A percentile compares a stretch with the other conserved stretches of the same genome.
These are phyloP conservation scores for Wickerhamomyces tratensis DNA, from an alignment of 805 yeast species.

Conservation along the genomic window DNA sequence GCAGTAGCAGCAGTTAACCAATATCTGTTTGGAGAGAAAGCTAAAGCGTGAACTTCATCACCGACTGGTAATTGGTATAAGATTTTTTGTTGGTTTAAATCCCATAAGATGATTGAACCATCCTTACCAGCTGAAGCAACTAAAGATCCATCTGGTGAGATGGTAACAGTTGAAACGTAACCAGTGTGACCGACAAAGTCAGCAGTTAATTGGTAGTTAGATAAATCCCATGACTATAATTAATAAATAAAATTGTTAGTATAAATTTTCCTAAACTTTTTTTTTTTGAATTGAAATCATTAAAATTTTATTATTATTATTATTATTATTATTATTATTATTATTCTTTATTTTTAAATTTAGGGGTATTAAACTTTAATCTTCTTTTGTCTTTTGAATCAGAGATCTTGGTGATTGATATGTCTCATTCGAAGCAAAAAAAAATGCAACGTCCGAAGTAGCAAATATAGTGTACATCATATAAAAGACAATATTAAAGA, in stretches of 20 bases:
- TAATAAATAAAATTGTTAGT: slow-evolving; percentile 31
- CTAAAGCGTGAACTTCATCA: slow-evolving; percentile 95
- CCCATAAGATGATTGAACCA: slow-evolving; percentile 98
- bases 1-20: slow-evolving; percentile 99
- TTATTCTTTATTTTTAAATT: neutral
- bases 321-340: no score
- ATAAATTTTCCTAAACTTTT: slow-evolving; percentile 12
- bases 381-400: slow-evolving; percentile 31
- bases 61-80: slow-evolving; percentile 91
- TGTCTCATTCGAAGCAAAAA: slow-evolving; percentile 82
- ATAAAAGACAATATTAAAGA: slow-evolving; percentile 18
- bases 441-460: slow-evolving; percentile 84
- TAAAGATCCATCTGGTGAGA: slow-evolving; percentile 99
- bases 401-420: slow-evolving; percentile 98
- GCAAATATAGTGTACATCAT: slow-evolving; percentile 93
- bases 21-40: slow-evolving; percentile 99
- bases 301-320: no score
- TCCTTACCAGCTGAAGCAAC: slow-evolving; percentile 99
- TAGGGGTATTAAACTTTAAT: neutral
- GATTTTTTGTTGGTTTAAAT: slow-evolving; percentile 75
- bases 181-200: slow-evolving; percentile 99
- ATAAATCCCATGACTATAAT: slow-evolving; percentile 86
- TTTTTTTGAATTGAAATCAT: no score
- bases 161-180: slow-evolving; percentile 93
- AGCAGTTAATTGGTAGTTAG: slow-evolving; percentile 77